These are phyloP conservation scores for Cyanidium caldarium DNA, from an alignment of 23 red algal species.

Conservation along the genomic window DNA sequence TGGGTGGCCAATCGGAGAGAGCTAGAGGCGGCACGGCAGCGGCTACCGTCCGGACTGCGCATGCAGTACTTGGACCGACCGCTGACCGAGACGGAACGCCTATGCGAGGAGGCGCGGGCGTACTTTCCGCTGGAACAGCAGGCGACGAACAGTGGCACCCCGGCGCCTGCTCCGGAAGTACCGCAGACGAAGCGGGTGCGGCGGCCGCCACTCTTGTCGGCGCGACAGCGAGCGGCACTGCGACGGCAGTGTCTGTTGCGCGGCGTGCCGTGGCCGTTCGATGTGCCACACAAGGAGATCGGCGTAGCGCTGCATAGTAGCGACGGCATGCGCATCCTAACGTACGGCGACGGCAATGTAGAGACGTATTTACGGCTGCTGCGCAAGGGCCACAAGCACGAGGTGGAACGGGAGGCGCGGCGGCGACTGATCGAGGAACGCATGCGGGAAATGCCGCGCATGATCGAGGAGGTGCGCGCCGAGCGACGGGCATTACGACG, in stretches of 20 bases:
- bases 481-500: neutral
- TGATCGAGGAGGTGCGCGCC: neutral
- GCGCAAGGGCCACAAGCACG: neutral
- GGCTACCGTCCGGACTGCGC: neutral
- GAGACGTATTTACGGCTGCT: neutral
- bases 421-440: neutral
- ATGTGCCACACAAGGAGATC: neutral
- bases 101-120: neutral
- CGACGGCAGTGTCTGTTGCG: neutral
- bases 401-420: neutral
- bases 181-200: no score
- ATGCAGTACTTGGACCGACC: neutral
- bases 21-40: neutral
- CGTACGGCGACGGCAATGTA: neutral
- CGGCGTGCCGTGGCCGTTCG: neutral
- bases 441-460: neutral
- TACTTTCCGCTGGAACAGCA: no score
- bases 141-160: no score
- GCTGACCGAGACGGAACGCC: neutral
- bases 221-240: neutral
- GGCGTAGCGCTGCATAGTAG: neutral
- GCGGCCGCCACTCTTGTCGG: neutral
- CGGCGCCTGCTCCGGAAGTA: no score
- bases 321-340: neutral
- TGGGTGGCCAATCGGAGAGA: neutral